phyloP scores from a whole-genome alignment of 192 early-diverging fungal species.

The Lunasporangiospora selenospora region DNA sequence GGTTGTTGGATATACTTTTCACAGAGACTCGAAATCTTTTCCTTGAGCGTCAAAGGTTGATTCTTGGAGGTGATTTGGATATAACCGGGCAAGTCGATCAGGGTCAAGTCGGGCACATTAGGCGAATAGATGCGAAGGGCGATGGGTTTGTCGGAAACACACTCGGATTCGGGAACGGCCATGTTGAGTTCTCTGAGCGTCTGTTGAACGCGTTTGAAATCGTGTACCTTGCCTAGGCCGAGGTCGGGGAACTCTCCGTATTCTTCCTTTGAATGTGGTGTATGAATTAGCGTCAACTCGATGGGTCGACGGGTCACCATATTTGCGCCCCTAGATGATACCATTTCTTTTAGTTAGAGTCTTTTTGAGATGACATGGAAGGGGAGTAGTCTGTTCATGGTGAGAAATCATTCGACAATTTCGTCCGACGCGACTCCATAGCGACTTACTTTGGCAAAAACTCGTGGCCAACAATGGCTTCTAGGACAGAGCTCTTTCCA shows the following conservation, averaged over 20 bases:
- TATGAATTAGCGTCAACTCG: constrained; percentile 85
- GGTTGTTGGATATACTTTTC: constrained; percentile 82
- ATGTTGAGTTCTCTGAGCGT: constrained; percentile 95
- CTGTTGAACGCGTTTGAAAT: constrained; percentile 90
- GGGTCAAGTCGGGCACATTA: constrained; percentile 81
- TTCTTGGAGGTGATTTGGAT: constrained; percentile 86
- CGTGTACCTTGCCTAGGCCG: constrained; percentile 86
- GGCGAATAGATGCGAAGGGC: constrained; percentile 87
- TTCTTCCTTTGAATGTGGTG: constrained; percentile 74
- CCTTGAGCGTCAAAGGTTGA: constrained; percentile 79
- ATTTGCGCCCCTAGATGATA: constrained; percentile 63
- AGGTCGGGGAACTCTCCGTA: constrained; percentile 89
- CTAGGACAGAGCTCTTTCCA: constrained; percentile 86
- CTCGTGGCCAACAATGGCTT: constrained; percentile 86
- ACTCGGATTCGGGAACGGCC: constrained; percentile 92
- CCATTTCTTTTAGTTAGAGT: not conserved
- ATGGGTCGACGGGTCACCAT: constrained; percentile 89
- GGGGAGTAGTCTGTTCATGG: not conserved
- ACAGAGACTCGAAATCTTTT: constrained; percentile 83
- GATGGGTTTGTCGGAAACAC: constrained; percentile 84
- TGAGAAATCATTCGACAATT: constrained; percentile 2
- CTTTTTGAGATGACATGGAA: constrained; percentile 27
- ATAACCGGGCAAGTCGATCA: constrained; percentile 88
- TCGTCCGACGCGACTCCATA: too few species aligned
- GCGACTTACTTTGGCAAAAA: constrained; percentile 80